Evolutionary conservation across 164 flowering plant species (phyloP), one percentile per base, ranked within the genome.

Genomic region (Litsea cubeba): DNA sequence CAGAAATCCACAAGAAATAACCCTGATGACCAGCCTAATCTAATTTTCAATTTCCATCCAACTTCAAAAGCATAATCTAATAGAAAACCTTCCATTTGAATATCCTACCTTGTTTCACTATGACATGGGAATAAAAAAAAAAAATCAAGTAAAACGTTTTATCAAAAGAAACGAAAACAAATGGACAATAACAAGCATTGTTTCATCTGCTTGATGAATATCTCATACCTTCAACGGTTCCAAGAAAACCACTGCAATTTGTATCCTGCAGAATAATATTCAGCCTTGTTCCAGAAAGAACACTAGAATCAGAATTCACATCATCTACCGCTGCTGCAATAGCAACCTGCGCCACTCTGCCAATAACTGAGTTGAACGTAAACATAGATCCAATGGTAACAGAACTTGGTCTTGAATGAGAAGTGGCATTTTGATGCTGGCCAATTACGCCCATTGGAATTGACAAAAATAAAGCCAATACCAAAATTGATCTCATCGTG

Each of bases 161-260:
- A 40, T 40, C 46, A 7, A 40, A 40, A 40, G 46, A 40, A 40
- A 40, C 7, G 46, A 8, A 8, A 40, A 40, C 46, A 40, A 40
- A 40, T 40, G 8, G 46, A 40, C 46, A 40, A 5, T 40, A 40
- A 11, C 8, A 40, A 40, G 8, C 10, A 40, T 40, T 40, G 46
- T 40, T 40, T 40, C 10, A 60, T n/a, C 17, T 63, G 66, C 25
- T 63, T 25, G 17, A 63, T 63, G 66, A 63, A 3, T 23, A n/a
- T 12, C 50, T 12, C 49, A 66, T 87, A 92, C 97, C 97, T 87
- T 82, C 90, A 49, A 92, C 67, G 10, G 90, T 88, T 71, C 94
- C 94, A 60, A 85, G 62, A 80, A 93, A 93, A 40, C 87, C 93
- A 63, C 88, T 91, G 85, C 95, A 93, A 74, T 87, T 85, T 5